Base-by-base conservation (phyloP, 176 grass and related monocot genomes). In the Lolium multiflorum region DNA sequence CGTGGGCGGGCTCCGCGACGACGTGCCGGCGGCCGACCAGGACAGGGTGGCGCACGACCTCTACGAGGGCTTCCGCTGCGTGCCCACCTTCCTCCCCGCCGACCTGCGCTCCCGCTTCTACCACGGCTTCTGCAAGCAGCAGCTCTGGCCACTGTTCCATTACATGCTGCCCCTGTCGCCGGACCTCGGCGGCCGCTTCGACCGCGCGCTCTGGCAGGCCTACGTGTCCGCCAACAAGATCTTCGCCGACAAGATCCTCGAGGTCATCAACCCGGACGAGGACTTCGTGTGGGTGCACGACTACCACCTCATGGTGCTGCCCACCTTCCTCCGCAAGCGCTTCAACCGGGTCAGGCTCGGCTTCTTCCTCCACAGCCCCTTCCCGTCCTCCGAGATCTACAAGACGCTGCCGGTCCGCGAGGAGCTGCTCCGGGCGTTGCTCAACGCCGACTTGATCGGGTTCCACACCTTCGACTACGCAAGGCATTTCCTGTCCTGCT, bases 121-220 rank as follows among this genome's bases (percentile, higher is more conserved):
- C 82, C 93, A 92, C 39, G 96, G 96, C 17, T 98, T 98, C 88
- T 98, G 96, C 85, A 98, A 98, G 84, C 93, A 98, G 86, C 96
- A 98, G 88, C 91, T 98, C 57, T 98, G 96, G 96, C 96, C 96
- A 74, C 88, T 98, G 84, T 98, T 98, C 87, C 96, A 98, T 89
- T 98, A 98, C 93, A 95, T 98, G 96, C 93, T 98, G 44, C 96
- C 96, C 20, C 89, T 98, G 47, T 98, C 96, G 57, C 91, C 93
- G 6, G 96, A 98, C 62, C 91, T 98, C 41, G 93, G 96, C 4
- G 96, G 96, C 28, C 93, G 96, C 46, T 98, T 98, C 44, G 96
- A 98, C 85, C 91, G 96, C 10, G 18, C 17, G 44, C 87, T 95
- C 4, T 98, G 96, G 96, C 93, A 98, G 76, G 96, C 96, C 5